Base-by-base conservation (phyloP, 345 rosid species). In the Lepidium didymum region DNA sequence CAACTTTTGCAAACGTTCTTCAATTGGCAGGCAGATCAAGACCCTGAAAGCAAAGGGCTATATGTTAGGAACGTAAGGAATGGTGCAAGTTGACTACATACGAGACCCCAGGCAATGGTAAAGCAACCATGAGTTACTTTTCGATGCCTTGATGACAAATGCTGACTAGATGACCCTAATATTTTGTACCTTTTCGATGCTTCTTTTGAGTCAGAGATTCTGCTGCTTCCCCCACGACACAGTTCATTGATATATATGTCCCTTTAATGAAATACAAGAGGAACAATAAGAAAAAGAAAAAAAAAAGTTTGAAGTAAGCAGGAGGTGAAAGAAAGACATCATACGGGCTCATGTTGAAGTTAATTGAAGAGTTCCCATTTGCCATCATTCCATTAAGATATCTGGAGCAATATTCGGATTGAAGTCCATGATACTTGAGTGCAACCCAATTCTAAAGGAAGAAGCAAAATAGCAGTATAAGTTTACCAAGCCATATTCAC, bases 281-380 rank as follows among this genome's bases (percentile, higher is more conserved):
- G 23, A 6, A 59, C 37, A 55, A 13, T 47, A 7, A 49, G 8
- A 54, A 64, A 25, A n/a, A n/a, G n/a, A 3, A 8, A 2, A n/a
- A 53, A 5, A 19, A 53, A 10, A n/a, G 10, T 27, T 36, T 16
- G 21, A 19, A 14, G 31, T 62, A 41, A 29, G 58, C 46, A 73
- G 46, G 63, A 53, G 16, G 54, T 6, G 65, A 68, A 66, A 38
- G 44, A 36, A 62, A 47, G 47, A 41, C 7, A 70, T 13, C 86
- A 37, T 81, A 87, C 96, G 84, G 85, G 61, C 51, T 87, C 95
- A 94, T 82, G 35, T 85, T 64, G 77, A 94, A 94, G 35, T 78
- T 82, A 57, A 94, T 68, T 23, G 81, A 69, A 59, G 87, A 81
- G 58, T 59, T 77, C 47, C 80, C 85, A 69, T 69, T 73, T 10